These are phyloP conservation scores for Abrus precatorius DNA, from an alignment of 306 rosid species.

Conservation along the genomic window DNA sequence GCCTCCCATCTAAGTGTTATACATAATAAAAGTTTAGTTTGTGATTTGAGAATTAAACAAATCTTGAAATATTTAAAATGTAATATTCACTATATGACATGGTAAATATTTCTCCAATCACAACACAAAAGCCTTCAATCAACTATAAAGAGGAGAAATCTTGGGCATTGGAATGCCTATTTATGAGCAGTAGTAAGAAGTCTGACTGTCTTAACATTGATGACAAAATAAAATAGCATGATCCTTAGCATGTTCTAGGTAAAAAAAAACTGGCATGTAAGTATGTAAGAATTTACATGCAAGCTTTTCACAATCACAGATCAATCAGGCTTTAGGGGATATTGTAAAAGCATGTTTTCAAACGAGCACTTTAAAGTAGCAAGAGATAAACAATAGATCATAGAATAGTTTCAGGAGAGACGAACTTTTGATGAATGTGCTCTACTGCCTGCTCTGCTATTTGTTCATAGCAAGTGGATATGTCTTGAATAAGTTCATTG, in stretches of 20 bases:
- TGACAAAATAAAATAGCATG: conserved; percentile 20
- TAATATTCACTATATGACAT: conserved; percentile 19
- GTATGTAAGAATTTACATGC: not conserved
- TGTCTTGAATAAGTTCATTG: conserved; percentile 95
- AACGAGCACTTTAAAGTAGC: conserved; percentile 15
- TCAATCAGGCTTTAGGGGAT: conserved; percentile 30
- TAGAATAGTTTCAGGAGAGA: conserved; percentile 36
- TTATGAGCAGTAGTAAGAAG: not conserved
- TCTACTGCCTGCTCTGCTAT: conserved; percentile 99
- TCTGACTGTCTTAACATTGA: conserved; percentile 16
- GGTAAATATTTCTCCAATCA: conserved; percentile 32
- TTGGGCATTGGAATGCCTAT: not conserved
- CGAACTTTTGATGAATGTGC: conserved; percentile 98
- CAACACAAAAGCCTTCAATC: conserved; percentile 31
- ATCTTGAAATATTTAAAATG: not conserved
- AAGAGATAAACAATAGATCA: conserved; percentile 38
- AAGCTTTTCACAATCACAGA: conserved; percentile 30
- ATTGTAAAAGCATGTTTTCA: conserved; percentile 37
- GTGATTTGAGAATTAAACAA: conserved; percentile 33
- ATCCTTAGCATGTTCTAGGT: not conserved
- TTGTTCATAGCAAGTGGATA: conserved; percentile 86
- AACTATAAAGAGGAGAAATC: conserved; percentile 25
- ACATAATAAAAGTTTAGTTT: not conserved
- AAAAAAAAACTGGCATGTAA: not conserved
- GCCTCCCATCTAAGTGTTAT: conserved; percentile 1